Conservation (phyloP, 2,329 filamentous ascomycete species). For the Venturia nashicola region DNA sequence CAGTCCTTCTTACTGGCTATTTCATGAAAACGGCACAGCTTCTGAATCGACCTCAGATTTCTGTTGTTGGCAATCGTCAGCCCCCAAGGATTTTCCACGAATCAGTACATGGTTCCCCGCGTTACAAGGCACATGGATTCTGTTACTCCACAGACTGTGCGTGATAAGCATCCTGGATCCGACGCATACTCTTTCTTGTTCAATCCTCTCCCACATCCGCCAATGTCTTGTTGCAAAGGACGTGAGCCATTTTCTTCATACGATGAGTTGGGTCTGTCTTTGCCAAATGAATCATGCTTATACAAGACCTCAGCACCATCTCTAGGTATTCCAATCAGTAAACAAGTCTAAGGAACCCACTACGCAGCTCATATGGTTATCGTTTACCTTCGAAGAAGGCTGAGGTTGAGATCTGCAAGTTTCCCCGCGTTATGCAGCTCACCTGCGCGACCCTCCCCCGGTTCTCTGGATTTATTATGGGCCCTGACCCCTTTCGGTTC, state of each 20-base stretch:
- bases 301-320: background rate
- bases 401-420: background rate
- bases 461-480: background rate
- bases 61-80: background rate
- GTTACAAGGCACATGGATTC: background rate
- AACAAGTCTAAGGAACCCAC: background rate
- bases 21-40: background rate
- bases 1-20: background rate
- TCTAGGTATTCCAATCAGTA: background rate
- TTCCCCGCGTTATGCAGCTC: constrained; percentile 1
- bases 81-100: background rate
- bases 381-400: background rate
- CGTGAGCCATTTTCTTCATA: background rate
- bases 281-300: background rate
- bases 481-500: background rate
- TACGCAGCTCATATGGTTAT: background rate
- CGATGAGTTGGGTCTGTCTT: too few relatives aligned
- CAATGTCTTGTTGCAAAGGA: too few relatives aligned
- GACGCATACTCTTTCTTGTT: background rate
- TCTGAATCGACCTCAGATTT: background rate
- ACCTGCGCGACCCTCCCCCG: background rate
- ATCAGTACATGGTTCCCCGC: background rate
- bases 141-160: background rate
- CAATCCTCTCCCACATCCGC: background rate
- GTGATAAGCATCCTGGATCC: background rate